Percentiles rank a stretch among this genome's conserved stretches.
These are phyloP conservation scores for Zymoseptoria pseudotritici DNA, from an alignment of 2,329 filamentous ascomycete genomes.

Conservation along the genomic window DNA sequence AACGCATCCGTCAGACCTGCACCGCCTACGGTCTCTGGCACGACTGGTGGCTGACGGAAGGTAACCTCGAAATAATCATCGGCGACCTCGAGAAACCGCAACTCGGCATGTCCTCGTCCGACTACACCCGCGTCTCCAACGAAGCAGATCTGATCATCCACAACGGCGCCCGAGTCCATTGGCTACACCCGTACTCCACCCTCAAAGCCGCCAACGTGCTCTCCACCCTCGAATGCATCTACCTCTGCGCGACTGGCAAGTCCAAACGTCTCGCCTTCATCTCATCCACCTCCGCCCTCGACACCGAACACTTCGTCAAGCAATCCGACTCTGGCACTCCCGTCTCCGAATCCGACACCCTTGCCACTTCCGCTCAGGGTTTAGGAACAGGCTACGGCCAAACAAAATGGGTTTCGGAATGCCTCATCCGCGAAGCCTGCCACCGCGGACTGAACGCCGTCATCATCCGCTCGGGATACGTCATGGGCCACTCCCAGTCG, in stretches of 20 bases:
- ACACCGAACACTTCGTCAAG: constrained; percentile 72
- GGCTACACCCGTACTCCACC: constrained; percentile 69
- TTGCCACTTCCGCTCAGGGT: constrained; percentile 66
- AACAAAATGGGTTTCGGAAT: constrained; percentile 74
- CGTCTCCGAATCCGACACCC: constrained; percentile 68
- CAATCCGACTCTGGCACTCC: constrained; percentile 63
- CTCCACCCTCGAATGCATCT: constrained; percentile 68
- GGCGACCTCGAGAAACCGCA: constrained; percentile 67
- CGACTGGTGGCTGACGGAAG: constrained; percentile 55
- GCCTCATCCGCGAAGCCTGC: constrained; percentile 71
- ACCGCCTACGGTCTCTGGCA: constrained; percentile 75
- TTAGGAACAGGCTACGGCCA: constrained; percentile 87
- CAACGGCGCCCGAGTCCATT: constrained; percentile 74
- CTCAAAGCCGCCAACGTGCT: constrained; percentile 69
- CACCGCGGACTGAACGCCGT: constrained; percentile 65
- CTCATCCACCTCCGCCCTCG: constrained; percentile 73
- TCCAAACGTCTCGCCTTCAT: constrained; percentile 77
- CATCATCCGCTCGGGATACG: constrained; percentile 77
- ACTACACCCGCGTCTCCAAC: constrained; percentile 58
- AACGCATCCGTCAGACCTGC: constrained; percentile 60
- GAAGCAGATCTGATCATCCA: constrained; percentile 64
- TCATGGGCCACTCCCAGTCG: constrained; percentile 63
- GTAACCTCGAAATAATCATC: constrained; percentile 53
- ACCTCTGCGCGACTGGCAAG: constrained; percentile 67
- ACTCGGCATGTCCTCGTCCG: constrained; percentile 61